A percentile compares a stretch with the other conserved stretches of the same genome.
phyloP scores from a whole-genome alignment of 176 grass and related monocot genomes.

The Phyllostachys edulis region DNA sequence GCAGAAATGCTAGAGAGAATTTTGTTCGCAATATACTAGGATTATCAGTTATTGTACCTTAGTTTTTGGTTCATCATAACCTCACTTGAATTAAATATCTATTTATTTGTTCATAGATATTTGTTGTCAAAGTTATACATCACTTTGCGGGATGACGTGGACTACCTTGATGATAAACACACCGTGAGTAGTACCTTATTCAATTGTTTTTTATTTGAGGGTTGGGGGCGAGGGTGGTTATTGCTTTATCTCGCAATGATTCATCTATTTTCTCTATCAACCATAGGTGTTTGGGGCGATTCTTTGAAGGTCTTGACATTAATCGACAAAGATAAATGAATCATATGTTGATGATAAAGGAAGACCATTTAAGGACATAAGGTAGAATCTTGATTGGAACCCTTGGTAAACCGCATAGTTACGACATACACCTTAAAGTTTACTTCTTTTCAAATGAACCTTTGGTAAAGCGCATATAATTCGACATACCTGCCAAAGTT shows the following conservation, averaged over 20 bases:
- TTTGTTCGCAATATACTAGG: no score
- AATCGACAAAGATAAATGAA: slow-evolving; percentile 96
- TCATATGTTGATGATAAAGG: slow-evolving; percentile 81
- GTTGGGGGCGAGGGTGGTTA: neutral
- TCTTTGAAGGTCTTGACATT: slow-evolving; percentile 87
- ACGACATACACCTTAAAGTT: slow-evolving; percentile 7
- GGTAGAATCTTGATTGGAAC: slow-evolving; percentile 36
- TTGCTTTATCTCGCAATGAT: neutral
- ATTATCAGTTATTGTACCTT: no score
- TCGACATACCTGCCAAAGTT: no score
- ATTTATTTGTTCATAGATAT: no score
- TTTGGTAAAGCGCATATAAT: no score
- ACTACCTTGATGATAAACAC: slow-evolving; percentile 98
- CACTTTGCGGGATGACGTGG: slow-evolving; percentile 80
- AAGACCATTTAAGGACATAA: slow-evolving; percentile 95
- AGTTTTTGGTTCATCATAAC: no score
- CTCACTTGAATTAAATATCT: no score
- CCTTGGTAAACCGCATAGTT: slow-evolving; percentile 22
- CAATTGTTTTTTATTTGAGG: neutral
- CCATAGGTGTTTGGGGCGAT: slow-evolving; percentile 86
- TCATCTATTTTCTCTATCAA: slow-evolving; percentile 10
- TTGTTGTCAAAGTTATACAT: neutral
- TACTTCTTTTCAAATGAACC: neutral
- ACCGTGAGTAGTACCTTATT: slow-evolving; percentile 53
- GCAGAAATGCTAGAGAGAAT: no score